These are phyloP conservation scores for Strombidium stylifer DNA, from an alignment of 73 alveolate genomes.

Conservation along the genomic window DNA sequence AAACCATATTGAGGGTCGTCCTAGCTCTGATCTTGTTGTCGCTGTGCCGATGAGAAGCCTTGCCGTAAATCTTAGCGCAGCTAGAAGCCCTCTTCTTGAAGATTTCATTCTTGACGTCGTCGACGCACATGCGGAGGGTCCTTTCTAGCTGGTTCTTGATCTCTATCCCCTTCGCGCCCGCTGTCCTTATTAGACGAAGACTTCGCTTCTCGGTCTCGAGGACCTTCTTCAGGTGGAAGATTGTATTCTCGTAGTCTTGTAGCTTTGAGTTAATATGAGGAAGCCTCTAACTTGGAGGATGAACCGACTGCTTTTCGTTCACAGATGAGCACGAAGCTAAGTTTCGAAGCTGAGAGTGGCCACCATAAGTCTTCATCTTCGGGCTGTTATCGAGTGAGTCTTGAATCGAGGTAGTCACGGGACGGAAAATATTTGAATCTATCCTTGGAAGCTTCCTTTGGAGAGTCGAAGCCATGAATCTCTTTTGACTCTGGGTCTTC, in stretches of 20 bases:
- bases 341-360: too few relatives aligned
- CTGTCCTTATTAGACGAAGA: conserved; percentile 59
- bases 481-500: conserved; percentile 24
- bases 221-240: conserved; percentile 52
- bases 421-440: too few relatives aligned
- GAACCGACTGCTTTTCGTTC: too few relatives aligned
- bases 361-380: background rate
- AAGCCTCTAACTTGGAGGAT: too few relatives aligned
- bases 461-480: background rate
- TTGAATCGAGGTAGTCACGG: too few relatives aligned
- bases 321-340: too few relatives aligned
- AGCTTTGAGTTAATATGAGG: conserved; percentile 55
- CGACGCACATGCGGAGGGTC: conserved; percentile 64
- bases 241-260: conserved; percentile 53
- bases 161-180: conserved; percentile 73
- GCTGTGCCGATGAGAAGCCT: background rate
- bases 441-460: too few relatives aligned
- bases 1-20: too few relatives aligned
- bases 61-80: background rate
- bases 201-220: conserved; percentile 57
- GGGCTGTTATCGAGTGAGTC: too few relatives aligned
- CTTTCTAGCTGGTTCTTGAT: conserved; percentile 67
- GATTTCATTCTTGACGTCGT: conserved; percentile 78
- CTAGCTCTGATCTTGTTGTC: background rate
- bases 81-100: conserved; percentile 33